phyloP scores from a whole-genome alignment of 169 alveolate species.

The Neospora caninum region DNA sequence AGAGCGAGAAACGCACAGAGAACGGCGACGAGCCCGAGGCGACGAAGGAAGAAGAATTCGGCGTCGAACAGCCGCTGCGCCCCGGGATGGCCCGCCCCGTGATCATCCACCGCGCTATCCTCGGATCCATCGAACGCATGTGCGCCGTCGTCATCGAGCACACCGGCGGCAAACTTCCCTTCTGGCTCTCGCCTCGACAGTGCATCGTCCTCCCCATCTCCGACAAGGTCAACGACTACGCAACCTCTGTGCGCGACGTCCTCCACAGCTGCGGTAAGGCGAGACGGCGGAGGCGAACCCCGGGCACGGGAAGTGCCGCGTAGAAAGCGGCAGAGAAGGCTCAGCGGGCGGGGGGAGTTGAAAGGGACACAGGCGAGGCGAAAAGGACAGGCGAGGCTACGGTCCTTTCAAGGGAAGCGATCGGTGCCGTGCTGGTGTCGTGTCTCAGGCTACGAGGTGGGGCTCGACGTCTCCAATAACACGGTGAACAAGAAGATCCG shows the following conservation, averaged over 20 bases:
- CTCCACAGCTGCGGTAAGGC: slow-evolving; percentile 75
- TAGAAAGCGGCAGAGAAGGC: too few species aligned
- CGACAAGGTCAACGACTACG: slow-evolving; percentile 90
- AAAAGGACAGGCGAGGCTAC: too few species aligned
- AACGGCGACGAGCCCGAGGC: slow-evolving; percentile 44
- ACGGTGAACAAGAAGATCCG: slow-evolving; percentile 96
- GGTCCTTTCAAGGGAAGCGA: too few species aligned
- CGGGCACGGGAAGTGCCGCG: background rate
- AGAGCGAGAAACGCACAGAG: background rate
- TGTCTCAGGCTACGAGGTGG: slow-evolving; percentile 90
- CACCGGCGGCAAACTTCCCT: slow-evolving; percentile 98
- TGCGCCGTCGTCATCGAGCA: slow-evolving; percentile 88
- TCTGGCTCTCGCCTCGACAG: slow-evolving; percentile 99
- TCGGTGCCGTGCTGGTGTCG: background rate
- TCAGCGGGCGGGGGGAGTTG: too few species aligned
- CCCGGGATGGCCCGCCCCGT: slow-evolving; percentile 97
- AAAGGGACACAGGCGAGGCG: too few species aligned
- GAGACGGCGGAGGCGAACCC: background rate
- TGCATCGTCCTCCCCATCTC: slow-evolving; percentile 93
- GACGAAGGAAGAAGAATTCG: slow-evolving; percentile 29
- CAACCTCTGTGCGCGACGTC: slow-evolving; percentile 82
- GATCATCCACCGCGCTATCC: slow-evolving; percentile 98
- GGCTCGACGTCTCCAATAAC: slow-evolving; percentile 89
- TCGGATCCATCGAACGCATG: slow-evolving; percentile 90
- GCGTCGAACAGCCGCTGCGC: slow-evolving; percentile 52